phyloP scores from a whole-genome alignment of 2,329 filamentous ascomycete species.

The Colletotrichum incanum region DNA sequence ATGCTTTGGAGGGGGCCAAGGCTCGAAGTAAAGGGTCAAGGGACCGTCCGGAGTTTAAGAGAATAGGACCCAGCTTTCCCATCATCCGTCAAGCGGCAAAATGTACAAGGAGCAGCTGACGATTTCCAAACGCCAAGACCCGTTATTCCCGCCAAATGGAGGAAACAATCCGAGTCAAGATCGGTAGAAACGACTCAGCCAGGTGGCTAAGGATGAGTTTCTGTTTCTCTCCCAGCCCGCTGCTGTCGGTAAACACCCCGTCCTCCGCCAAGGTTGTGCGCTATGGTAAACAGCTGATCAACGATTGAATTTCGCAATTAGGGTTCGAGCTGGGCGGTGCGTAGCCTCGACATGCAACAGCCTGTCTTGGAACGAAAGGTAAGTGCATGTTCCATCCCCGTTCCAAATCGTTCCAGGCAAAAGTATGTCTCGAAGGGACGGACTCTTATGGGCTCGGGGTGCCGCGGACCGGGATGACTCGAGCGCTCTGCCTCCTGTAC shows the following conservation, averaged over 20 bases:
- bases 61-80: neutral
- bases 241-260: conserved; percentile 11
- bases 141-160: neutral
- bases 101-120: neutral
- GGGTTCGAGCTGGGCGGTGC: conserved; percentile 17
- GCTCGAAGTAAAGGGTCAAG: neutral
- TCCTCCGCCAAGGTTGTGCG: neutral
- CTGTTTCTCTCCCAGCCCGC: conserved; percentile 1
- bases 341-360: neutral
- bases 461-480: conserved; percentile 30
- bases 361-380: neutral
- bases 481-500: neutral
- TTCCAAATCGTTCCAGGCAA: conserved; percentile 45
- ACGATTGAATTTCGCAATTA: neutral
- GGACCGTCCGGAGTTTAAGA: neutral
- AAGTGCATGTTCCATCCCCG: conserved; percentile 46
- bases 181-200: conserved; percentile 24
- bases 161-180: conserved; percentile 31
- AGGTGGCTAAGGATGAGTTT: conserved; percentile 10
- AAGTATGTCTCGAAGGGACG: conserved; percentile 24
- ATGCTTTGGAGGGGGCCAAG: neutral
- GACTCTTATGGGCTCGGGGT: conserved; percentile 10
- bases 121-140: conserved; percentile 14
- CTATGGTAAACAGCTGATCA: conserved; percentile 33
- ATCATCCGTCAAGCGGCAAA: neutral